Percentiles rank a stretch among this genome's conserved stretches.
These are phyloP conservation scores for Puccinia polysora DNA, from an alignment of 1,284 basidiomycete species.

Conservation along the genomic window DNA sequence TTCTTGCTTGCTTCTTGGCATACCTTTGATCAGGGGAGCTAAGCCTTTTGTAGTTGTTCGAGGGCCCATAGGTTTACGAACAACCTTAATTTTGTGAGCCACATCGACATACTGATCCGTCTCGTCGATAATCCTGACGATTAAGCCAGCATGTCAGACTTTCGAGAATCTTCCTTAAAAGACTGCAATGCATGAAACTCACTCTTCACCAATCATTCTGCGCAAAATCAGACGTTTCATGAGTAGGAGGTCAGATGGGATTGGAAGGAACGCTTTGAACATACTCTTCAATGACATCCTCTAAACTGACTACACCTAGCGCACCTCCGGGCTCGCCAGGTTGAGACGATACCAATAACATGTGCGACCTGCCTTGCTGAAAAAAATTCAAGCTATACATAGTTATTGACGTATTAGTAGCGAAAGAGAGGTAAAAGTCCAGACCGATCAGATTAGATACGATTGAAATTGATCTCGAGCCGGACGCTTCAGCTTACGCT, in stretches of 20 bases:
- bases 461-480: constrained; percentile 56
- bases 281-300: constrained; percentile 62
- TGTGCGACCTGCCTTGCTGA: constrained; percentile 90
- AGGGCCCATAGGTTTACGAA: constrained; percentile 25
- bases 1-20: neutral
- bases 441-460: too few relatives aligned
- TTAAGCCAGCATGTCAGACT: neutral
- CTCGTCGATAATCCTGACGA: constrained; percentile 70
- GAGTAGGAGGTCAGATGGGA: neutral
- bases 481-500: constrained; percentile 52
- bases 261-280: constrained; percentile 45
- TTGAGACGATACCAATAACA: constrained; percentile 76
- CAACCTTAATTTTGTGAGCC: constrained; percentile 43
- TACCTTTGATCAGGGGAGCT: constrained; percentile 41
- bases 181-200: neutral
- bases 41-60: constrained; percentile 26
- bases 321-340: constrained; percentile 76
- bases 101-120: constrained; percentile 75
- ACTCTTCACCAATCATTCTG: constrained; percentile 72
- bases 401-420: neutral
- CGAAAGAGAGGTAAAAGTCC: neutral
- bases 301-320: constrained; percentile 63
- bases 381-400: constrained; percentile 51
- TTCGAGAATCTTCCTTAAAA: neutral
- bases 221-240: too few relatives aligned